Evolutionary conservation across 2,329 filamentous ascomycete genomes (phyloP).

Genomic region (Davidsoniella virescens): DNA sequence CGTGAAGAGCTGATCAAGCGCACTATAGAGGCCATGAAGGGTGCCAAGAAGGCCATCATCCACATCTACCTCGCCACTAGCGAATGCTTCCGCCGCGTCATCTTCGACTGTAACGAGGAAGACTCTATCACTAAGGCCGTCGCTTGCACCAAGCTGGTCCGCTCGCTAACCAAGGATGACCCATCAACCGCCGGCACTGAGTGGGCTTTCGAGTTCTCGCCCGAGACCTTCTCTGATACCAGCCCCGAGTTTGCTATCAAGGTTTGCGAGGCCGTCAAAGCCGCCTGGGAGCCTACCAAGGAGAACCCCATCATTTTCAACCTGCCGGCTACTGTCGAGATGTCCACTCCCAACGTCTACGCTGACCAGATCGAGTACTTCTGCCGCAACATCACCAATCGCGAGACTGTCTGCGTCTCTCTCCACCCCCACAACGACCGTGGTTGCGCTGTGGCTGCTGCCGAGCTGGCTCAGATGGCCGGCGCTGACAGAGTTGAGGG

Average conservation of each 20-base stretch:
- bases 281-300: conserved; percentile 69
- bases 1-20: conserved; percentile 77
- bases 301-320: conserved; percentile 89
- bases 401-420: conserved; percentile 76
- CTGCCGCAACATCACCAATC: conserved; percentile 65
- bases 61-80: conserved; percentile 95
- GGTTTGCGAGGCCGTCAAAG: conserved; percentile 86
- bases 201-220: conserved; percentile 72
- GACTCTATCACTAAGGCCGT: conserved; percentile 70
- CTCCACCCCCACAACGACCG: conserved; percentile 92
- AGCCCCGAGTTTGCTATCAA: conserved; percentile 65
- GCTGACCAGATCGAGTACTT: conserved; percentile 96
- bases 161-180: conserved; percentile 76
- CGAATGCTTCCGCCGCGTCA: conserved; percentile 82
- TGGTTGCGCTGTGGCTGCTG: conserved; percentile 75
- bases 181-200: conserved; percentile 38
- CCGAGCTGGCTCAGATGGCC: conserved; percentile 90
- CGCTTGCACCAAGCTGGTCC: conserved; percentile 69
- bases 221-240: conserved; percentile 83
- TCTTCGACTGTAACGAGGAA: conserved; percentile 76
- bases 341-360: conserved; percentile 87
- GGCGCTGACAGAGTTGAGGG: conserved; percentile 90
- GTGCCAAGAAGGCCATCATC: conserved; percentile 83
- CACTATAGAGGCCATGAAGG: conserved; percentile 76
- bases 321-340: conserved; percentile 86